phyloP scores from a whole-genome alignment of 306 rosid genomes.

The Crataegus laevigata region DNA sequence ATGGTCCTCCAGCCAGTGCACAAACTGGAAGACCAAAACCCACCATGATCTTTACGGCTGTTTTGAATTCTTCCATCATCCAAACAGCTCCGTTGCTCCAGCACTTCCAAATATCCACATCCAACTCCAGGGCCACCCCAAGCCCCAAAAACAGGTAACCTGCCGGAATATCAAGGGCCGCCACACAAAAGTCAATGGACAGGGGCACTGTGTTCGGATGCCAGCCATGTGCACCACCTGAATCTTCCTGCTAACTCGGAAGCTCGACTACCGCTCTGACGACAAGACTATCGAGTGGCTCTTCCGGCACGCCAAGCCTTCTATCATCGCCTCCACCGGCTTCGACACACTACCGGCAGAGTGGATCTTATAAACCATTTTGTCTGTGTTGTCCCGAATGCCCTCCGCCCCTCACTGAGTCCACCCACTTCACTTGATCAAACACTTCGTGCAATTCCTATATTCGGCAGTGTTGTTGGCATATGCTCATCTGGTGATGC shows the following conservation, averaged over 20 bases:
- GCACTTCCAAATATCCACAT: not conserved
- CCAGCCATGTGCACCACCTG: conserved; percentile 86
- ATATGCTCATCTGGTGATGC: not conserved
- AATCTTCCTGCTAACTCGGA: conserved; percentile 80
- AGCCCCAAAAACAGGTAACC: conserved; percentile 14
- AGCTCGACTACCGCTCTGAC: conserved; percentile 87
- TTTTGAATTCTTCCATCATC: not conserved
- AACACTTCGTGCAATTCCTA: conserved; percentile 26
- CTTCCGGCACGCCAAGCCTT: conserved; percentile 75
- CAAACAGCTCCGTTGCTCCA: not conserved
- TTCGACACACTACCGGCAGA: conserved; percentile 50
- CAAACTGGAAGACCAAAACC: not conserved
- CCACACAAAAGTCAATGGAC: conserved; percentile 89
- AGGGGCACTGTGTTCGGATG: conserved; percentile 87
- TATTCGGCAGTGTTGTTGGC: conserved; percentile 18
- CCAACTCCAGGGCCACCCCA: not conserved
- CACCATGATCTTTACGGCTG: not conserved
- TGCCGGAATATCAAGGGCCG: conserved; percentile 56
- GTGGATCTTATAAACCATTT: conserved; percentile 29
- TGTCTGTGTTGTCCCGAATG: conserved; percentile 10
- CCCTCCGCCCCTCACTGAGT: conserved; percentile 29
- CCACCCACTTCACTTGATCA: conserved; percentile 18
- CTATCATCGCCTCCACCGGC: conserved; percentile 78
- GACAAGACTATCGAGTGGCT: conserved; percentile 97
- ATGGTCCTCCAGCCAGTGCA: not conserved